Conservation (phyloP, 1,284 basidiomycete species). For the Phylloporus sp. region DNA sequence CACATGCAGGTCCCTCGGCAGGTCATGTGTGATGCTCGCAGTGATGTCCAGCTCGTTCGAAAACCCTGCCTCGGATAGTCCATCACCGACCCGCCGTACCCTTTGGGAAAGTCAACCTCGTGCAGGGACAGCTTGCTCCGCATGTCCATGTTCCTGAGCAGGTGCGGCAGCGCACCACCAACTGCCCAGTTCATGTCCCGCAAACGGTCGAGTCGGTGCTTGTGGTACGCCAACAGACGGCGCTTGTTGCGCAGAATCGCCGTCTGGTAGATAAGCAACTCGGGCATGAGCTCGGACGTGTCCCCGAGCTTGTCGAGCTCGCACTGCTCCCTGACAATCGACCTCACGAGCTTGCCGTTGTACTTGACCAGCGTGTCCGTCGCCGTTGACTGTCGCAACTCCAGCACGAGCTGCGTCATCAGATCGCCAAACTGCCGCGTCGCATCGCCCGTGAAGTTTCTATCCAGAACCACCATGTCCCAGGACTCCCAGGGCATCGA, state of each 20-base stretch:
- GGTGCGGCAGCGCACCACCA: slow-evolving; percentile 88
- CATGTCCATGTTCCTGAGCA: slow-evolving; percentile 80
- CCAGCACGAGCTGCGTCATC: slow-evolving; percentile 86
- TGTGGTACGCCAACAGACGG: slow-evolving; percentile 91
- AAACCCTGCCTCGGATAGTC: slow-evolving; percentile 87
- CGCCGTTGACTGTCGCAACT: slow-evolving; percentile 84
- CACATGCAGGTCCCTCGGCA: slow-evolving; percentile 85
- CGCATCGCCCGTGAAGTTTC: slow-evolving; percentile 38
- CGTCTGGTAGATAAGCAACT: slow-evolving; percentile 87
- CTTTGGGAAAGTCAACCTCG: slow-evolving; percentile 89
- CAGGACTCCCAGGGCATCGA: no score
- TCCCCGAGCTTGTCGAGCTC: slow-evolving; percentile 76
- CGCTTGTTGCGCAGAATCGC: slow-evolving; percentile 92
- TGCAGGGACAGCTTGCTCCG: slow-evolving; percentile 85
- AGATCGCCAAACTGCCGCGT: slow-evolving; percentile 81
- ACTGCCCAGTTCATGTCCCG: slow-evolving; percentile 84
- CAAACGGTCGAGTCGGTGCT: slow-evolving; percentile 83
- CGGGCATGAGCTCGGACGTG: slow-evolving; percentile 62
- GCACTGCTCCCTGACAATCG: slow-evolving; percentile 90
- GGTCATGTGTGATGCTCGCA: slow-evolving; percentile 75
- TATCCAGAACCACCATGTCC: no score
- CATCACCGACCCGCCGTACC: slow-evolving; percentile 84
- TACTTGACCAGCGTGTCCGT: slow-evolving; percentile 91
- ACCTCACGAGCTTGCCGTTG: slow-evolving; percentile 87
- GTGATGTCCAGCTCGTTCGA: slow-evolving; percentile 88